A percentile compares a stretch with the other conserved stretches of the same genome.
phyloP scores from a whole-genome alignment of 2,329 filamentous ascomycete genomes.

The Neoascochyta sp. region DNA sequence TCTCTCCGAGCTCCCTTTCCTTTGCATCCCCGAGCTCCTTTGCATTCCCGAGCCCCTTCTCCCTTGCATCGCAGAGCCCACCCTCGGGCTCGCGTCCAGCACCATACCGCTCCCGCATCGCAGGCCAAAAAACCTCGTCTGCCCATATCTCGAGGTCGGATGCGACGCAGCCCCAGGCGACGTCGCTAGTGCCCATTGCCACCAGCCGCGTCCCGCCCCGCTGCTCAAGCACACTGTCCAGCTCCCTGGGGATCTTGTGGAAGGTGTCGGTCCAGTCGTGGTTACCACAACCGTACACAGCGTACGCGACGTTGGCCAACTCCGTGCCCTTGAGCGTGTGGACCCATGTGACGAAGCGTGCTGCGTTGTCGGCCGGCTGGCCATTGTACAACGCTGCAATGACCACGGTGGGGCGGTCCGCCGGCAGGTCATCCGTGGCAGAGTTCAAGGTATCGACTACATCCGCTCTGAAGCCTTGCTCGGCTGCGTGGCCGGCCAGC shows the following conservation, averaged over 20 bases:
- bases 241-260: slow-evolving; percentile 40
- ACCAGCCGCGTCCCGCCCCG: slow-evolving; percentile 31
- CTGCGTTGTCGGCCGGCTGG: slow-evolving; percentile 43
- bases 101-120: slow-evolving; percentile 33
- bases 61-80: no score
- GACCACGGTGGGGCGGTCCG: slow-evolving; percentile 39
- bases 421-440: slow-evolving; percentile 32
- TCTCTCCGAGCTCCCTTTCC: background rate
- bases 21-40: slow-evolving; percentile 2
- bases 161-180: slow-evolving; percentile 39
- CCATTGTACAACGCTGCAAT: slow-evolving; percentile 44
- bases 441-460: slow-evolving; percentile 36
- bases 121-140: slow-evolving; percentile 38
- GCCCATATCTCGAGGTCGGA: slow-evolving; percentile 43
- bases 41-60: background rate
- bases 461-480: slow-evolving; percentile 37
- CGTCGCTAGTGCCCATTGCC: slow-evolving; percentile 35
- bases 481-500: slow-evolving; percentile 34
- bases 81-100: slow-evolving; percentile 17
- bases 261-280: slow-evolving; percentile 43
- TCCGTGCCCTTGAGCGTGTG: slow-evolving; percentile 24
- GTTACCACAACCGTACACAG: slow-evolving; percentile 44
- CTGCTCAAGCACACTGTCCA: slow-evolving; percentile 31
- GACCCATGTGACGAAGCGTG: slow-evolving; percentile 43
- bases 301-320: slow-evolving; percentile 35